Conservation (phyloP, 106 monocot species). For the Dendrobium huoshanense region DNA sequence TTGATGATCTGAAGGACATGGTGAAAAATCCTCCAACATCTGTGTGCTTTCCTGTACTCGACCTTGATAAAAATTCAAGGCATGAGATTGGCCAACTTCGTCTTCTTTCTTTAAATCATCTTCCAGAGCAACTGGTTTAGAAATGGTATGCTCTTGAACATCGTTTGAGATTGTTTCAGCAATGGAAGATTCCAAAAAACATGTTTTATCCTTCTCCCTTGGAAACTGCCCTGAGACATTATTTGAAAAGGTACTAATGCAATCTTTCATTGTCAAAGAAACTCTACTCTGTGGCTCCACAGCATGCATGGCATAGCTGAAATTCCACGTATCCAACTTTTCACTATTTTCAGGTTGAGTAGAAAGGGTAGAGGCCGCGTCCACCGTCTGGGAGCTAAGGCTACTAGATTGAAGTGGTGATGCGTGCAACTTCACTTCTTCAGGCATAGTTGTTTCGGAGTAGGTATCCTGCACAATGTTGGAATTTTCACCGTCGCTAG, state of each 20-base stretch:
- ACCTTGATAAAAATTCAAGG: conserved; percentile 3
- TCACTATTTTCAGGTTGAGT: conserved; percentile 14
- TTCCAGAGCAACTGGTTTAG: background rate
- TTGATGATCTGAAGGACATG: conserved; percentile 53
- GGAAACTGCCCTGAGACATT: background rate
- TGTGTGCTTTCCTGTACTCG: conserved; percentile 17
- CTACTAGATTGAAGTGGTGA: background rate
- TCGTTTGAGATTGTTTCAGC: conserved; percentile 5
- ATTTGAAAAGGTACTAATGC: background rate
- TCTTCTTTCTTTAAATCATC: conserved; percentile 10
- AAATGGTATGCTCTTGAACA: conserved; percentile 11
- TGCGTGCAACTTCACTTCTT: conserved; percentile 6
- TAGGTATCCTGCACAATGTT: background rate
- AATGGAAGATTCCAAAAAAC: conserved; percentile 21
- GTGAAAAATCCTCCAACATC: conserved; percentile 37
- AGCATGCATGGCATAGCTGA: background rate
- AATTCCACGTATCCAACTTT: conserved; percentile 9
- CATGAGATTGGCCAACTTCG: conserved; percentile 10
- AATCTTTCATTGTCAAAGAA: conserved; percentile 4
- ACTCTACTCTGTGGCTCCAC: background rate
- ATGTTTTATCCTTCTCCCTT: conserved; percentile 23
- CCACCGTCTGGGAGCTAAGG: background rate
- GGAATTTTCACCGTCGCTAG: background rate
- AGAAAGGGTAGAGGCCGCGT: conserved; percentile 3
- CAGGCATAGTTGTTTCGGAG: conserved; percentile 2